Evolutionary conservation across 495 filamentous ascomycete species (phyloP).

Genomic region (Talaromyces adpressus): DNA sequence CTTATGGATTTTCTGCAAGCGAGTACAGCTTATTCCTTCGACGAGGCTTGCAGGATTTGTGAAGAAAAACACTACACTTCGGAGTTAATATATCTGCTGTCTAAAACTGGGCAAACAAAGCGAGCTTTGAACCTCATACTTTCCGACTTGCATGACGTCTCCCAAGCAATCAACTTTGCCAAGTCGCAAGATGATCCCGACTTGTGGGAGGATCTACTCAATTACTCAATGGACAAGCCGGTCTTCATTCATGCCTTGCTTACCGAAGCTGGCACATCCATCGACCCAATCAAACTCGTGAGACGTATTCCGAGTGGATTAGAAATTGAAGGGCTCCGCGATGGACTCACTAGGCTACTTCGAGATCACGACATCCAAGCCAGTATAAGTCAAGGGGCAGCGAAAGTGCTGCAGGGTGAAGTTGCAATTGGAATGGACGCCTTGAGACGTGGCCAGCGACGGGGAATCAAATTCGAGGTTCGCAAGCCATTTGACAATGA

Average conservation of each 20-base stretch:
- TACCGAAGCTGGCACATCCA: slow-evolving; percentile 86
- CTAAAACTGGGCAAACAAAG: slow-evolving; percentile 89
- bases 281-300: slow-evolving; percentile 84
- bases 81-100: slow-evolving; percentile 88
- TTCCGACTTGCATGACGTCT: slow-evolving; percentile 77
- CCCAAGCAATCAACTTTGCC: slow-evolving; percentile 85
- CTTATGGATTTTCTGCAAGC: slow-evolving; percentile 82
- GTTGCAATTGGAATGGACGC: slow-evolving; percentile 76
- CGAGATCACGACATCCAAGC: slow-evolving; percentile 90
- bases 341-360: slow-evolving; percentile 78
- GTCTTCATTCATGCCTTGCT: slow-evolving; percentile 87
- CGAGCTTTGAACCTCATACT: slow-evolving; percentile 86
- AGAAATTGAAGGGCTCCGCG: slow-evolving; percentile 80
- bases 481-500: background rate
- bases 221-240: slow-evolving; percentile 95
- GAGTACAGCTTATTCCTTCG: slow-evolving; percentile 76
- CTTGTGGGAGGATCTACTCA: slow-evolving; percentile 89
- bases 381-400: slow-evolving; percentile 83
- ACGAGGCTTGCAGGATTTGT: slow-evolving; percentile 68
- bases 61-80: slow-evolving; percentile 70
- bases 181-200: slow-evolving; percentile 86
- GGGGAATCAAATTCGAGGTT: slow-evolving; percentile 85
- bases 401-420: slow-evolving; percentile 77
- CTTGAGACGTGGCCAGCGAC: slow-evolving; percentile 66
- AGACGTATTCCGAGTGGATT: slow-evolving; percentile 85